Percentiles rank a stretch among this genome's conserved stretches.
Conservation (phyloP, 371 early-diverging fungal species). For the Chytridium lagenaria region DNA sequence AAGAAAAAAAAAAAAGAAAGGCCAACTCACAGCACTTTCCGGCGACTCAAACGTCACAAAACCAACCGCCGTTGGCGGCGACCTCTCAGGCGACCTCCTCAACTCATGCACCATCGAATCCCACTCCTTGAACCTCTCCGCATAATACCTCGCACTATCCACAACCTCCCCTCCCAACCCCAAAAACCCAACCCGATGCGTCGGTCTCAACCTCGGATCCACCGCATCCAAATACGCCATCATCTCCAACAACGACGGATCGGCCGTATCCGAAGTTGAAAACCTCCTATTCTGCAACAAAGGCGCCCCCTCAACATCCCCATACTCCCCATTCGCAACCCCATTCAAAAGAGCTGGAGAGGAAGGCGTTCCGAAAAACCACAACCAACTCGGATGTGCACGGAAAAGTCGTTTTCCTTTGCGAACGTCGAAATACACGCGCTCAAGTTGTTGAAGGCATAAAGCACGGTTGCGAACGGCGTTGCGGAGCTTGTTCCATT, state of each 20-base stretch:
- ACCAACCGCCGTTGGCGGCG: conserved; percentile 69
- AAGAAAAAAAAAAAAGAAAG: conserved; percentile 15
- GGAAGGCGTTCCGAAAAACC: background rate
- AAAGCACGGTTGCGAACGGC: conserved; percentile 47
- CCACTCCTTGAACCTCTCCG: conserved; percentile 64
- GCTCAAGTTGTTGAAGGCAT: conserved; percentile 47
- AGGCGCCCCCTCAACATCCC: background rate
- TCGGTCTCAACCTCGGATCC: conserved; percentile 43
- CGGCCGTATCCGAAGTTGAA: conserved; percentile 30
- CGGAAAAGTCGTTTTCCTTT: background rate
- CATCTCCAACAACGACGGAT: conserved; percentile 41
- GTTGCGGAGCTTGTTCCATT: conserved; percentile 51
- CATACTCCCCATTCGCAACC: background rate
- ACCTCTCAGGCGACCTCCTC: conserved; percentile 59
- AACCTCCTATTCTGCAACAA: conserved; percentile 24
- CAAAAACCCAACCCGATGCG: conserved; percentile 49
- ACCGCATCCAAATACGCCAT: conserved; percentile 40
- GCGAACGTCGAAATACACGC: conserved; percentile 34
- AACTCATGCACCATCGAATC: conserved; percentile 67
- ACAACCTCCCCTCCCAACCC: conserved; percentile 61
- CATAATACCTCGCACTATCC: conserved; percentile 74
- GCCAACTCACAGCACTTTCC: conserved; percentile 48
- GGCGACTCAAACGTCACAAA: conserved; percentile 82
- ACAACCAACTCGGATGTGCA: background rate
- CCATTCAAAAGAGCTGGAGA: background rate